Conservation (phyloP, 1,139 yeast genomes). For the Groenewaldozyma auringiensis region DNA sequence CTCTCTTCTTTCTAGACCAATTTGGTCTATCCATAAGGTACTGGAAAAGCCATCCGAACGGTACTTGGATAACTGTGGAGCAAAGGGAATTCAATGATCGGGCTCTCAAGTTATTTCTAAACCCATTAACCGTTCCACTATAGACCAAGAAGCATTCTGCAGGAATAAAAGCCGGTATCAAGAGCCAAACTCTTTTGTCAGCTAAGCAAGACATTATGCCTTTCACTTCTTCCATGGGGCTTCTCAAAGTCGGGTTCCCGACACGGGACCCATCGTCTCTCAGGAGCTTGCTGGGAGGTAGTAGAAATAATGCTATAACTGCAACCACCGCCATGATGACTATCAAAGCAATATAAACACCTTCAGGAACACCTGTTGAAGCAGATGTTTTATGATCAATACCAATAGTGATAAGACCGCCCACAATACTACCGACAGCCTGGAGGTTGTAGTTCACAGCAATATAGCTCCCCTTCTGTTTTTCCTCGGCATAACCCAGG, state of each 20-base stretch:
- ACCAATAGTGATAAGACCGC: constrained; percentile 9
- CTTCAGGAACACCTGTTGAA: constrained; percentile 11
- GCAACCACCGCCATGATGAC: constrained; percentile 11
- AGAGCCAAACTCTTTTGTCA: constrained; percentile 8
- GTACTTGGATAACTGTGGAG: no score
- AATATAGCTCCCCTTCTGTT: constrained; percentile 11
- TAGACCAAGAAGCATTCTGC: constrained; percentile 11
- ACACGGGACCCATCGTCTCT: constrained; percentile 14
- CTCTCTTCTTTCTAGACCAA: constrained; percentile 12
- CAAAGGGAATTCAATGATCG: constrained; percentile 11
- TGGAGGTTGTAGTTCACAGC: constrained; percentile 9
- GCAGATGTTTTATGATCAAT: constrained; percentile 2
- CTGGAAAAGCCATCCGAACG: constrained; percentile 9
- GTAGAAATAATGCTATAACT: constrained; percentile 6
- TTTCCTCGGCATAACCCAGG: constrained; percentile 12
- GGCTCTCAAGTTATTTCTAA: constrained; percentile 10
- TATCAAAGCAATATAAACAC: constrained; percentile 12
- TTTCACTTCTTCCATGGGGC: constrained; percentile 5
- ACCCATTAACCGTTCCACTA: constrained; percentile 10
- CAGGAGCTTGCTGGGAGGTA: constrained; percentile 9
- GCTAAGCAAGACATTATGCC: constrained; percentile 5
- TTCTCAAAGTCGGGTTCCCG: constrained; percentile 3
- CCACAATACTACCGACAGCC: constrained; percentile 11
- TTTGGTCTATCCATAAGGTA: constrained; percentile 9
- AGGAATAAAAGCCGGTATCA: no score